Conservation (phyloP, 106 monocot genomes). For the Dendrobium officinale region DNA sequence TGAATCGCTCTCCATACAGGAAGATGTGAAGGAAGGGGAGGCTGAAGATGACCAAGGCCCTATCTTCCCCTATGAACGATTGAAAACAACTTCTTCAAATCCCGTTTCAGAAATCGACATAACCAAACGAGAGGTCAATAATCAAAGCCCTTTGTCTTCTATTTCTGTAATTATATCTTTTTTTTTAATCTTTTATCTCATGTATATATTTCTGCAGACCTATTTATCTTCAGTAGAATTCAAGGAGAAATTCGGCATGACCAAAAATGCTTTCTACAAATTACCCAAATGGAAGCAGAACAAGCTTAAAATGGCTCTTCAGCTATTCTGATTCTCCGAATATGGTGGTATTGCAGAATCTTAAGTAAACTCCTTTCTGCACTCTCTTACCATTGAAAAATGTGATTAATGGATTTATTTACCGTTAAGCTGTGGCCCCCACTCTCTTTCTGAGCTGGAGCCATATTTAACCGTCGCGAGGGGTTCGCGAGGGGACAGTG, state of each 20-base stretch:
- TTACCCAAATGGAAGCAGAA: slow-evolving; percentile 95
- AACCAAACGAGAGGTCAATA: slow-evolving; percentile 61
- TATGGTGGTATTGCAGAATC: not conserved
- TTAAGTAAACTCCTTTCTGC: not conserved
- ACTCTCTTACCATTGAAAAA: not conserved
- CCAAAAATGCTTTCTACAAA: slow-evolving; percentile 67
- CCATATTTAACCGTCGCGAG: not conserved
- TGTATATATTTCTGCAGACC: slow-evolving; percentile 35
- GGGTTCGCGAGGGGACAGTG: slow-evolving; percentile 18
- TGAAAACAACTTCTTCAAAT: slow-evolving; percentile 45
- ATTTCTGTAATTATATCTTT: not conserved
- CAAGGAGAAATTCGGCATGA: slow-evolving; percentile 80
- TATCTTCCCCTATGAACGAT: slow-evolving; percentile 71
- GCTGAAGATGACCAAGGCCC: slow-evolving; percentile 73
- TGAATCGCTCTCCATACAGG: slow-evolving; percentile 47
- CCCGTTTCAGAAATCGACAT: slow-evolving; percentile 72
- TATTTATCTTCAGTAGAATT: slow-evolving; percentile 76
- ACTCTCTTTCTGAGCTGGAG: not conserved
- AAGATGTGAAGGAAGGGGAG: slow-evolving; percentile 66
- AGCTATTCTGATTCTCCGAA: slow-evolving; percentile 42
- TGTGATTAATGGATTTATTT: not conserved
- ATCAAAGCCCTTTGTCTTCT: not conserved
- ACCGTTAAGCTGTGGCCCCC: not conserved
- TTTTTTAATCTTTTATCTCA: not conserved
- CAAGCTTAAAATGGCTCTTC: slow-evolving; percentile 69